Evolutionary conservation across 441 rosid genomes (phyloP).

Genomic region (Erysimum cheiri): DNA sequence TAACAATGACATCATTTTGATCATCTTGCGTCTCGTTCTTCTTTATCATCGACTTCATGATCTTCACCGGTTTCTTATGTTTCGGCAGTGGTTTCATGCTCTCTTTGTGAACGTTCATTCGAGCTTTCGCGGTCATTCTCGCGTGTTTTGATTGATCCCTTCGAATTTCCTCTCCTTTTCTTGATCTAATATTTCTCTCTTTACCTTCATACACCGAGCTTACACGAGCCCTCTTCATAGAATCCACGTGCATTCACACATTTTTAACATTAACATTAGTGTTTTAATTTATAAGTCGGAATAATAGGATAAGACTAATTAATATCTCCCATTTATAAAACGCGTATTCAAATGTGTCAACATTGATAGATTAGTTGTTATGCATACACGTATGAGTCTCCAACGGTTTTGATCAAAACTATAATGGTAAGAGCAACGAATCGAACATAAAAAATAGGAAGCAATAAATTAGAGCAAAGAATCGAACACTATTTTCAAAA

Average conservation of each 20-base stretch:
- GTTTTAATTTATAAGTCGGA: conserved; percentile 18
- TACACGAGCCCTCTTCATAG: conserved; percentile 40
- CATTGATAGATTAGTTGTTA: background rate
- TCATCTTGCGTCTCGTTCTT: background rate
- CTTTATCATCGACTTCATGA: conserved; percentile 7
- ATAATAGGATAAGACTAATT: background rate
- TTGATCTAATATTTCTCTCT: conserved; percentile 6
- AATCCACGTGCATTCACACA: background rate
- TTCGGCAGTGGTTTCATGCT: conserved; percentile 7
- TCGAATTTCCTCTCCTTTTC: conserved; percentile 23
- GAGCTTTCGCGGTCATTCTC: conserved; percentile 25
- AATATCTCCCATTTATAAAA: background rate
- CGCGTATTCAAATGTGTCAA: background rate
- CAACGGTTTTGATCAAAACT: conserved; percentile 4
- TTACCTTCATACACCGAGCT: conserved; percentile 29
- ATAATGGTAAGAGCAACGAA: conserved; percentile 19
- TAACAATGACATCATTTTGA: background rate
- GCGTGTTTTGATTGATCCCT: conserved; percentile 30
- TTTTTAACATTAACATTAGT: background rate
- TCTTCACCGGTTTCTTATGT: conserved; percentile 6
- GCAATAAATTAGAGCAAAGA: conserved; percentile 5
- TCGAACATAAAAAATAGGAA: background rate
- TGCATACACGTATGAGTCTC: background rate
- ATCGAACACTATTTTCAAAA: background rate
- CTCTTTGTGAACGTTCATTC: conserved; percentile 17